Evolutionary conservation across 495 filamentous ascomycete species (phyloP).

Genomic region (Thermothielavioides terrestris): DNA sequence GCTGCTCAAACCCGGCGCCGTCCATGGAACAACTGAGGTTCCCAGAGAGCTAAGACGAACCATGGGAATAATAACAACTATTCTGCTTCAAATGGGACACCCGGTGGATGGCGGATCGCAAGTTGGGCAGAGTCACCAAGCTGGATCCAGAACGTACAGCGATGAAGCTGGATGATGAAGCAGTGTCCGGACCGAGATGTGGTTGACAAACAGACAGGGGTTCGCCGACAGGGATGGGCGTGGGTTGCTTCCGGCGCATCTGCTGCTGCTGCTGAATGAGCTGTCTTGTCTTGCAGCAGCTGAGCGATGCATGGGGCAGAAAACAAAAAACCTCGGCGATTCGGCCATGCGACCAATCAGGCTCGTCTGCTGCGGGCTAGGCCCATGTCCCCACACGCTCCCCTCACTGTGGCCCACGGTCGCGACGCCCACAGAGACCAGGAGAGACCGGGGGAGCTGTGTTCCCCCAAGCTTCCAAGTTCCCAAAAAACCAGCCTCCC

Average conservation of each 20-base stretch:
- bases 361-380: neutral
- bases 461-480: neutral
- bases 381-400: slow-evolving; percentile 20
- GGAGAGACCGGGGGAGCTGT: slow-evolving; percentile 1
- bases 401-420: slow-evolving; percentile 6
- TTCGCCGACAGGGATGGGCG: neutral
- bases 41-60: too few species aligned
- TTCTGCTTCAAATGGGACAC: too few species aligned
- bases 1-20: neutral
- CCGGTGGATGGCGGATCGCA: too few species aligned
- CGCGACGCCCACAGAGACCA: slow-evolving; percentile 12
- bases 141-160: too few species aligned
- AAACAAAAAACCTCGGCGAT: slow-evolving; percentile 24
- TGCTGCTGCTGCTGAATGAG: too few species aligned
- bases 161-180: too few species aligned
- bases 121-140: too few species aligned
- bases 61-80: too few species aligned
- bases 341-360: slow-evolving; percentile 20
- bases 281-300: neutral
- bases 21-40: neutral
- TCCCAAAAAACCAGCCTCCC: slow-evolving; percentile 17
- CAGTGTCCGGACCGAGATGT: too few species aligned
- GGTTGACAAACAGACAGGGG: too few species aligned
- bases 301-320: neutral
- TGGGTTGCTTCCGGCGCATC: too few species aligned